These are phyloP conservation scores for Huntiella moniliformis DNA, from an alignment of 2,329 filamentous ascomycete genomes.

Conservation along the genomic window DNA sequence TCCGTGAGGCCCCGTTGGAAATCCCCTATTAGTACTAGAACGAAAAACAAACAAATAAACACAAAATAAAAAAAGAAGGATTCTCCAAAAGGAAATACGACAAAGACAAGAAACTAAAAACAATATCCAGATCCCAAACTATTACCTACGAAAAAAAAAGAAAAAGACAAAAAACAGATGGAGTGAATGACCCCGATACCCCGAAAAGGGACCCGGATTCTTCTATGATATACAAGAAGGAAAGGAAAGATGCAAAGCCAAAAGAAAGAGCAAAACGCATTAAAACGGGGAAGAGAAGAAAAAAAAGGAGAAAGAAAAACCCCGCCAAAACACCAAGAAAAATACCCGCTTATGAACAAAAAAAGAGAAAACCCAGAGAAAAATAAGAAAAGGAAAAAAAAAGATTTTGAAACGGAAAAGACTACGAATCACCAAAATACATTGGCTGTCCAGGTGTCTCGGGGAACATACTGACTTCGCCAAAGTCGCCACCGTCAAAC, in stretches of 20 bases:
- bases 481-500: slow-evolving; percentile 32
- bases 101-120: background rate
- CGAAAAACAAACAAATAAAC: background rate
- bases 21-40: background rate
- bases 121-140: background rate
- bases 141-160: background rate
- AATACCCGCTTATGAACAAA: background rate
- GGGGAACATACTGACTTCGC: slow-evolving; percentile 31
- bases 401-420: background rate
- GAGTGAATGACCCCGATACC: background rate
- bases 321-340: slow-evolving; percentile 2
- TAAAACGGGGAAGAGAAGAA: slow-evolving; percentile 1
- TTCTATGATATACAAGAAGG: slow-evolving; percentile 6
- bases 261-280: background rate
- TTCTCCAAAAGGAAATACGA: background rate
- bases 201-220: background rate
- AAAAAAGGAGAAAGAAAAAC: slow-evolving; percentile 3
- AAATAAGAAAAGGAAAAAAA: slow-evolving; percentile 1
- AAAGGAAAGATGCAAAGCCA: background rate
- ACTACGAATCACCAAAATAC: slow-evolving; percentile 17
- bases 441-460: slow-evolving; percentile 19
- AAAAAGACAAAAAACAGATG: background rate
- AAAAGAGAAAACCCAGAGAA: background rate
- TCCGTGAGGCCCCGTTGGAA: background rate
- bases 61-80: background rate